Base-by-base conservation (phyloP, 306 rosid species). In the Betula pendula region DNA sequence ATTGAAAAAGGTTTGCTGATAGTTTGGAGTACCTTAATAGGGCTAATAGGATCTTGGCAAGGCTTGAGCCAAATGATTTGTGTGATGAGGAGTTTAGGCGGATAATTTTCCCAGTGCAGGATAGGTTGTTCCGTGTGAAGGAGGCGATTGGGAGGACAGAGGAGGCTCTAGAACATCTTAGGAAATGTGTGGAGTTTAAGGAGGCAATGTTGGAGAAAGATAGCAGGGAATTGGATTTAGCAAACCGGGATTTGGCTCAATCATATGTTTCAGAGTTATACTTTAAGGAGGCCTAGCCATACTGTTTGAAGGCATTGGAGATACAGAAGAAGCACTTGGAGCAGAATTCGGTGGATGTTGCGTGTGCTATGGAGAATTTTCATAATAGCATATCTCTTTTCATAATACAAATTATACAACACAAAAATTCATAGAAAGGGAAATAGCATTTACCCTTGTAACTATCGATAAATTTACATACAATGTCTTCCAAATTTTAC, bases 51-150 rank as follows among this genome's bases (percentile, higher is more conserved):
- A 74, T 87, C 0, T 66, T 92, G 87, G 80, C 83, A 84, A 88
- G 88, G 88, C 85, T 89, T 55, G 89, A 85, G 84, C 82, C 43
- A 81, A 90, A 81, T 79, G 89, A 87, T 73, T 53, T 59, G 75
- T 56, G 76, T 78, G 80, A 43, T 85, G 85, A 72, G 82, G 96
- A 89, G 81, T 19, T 91, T 49, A 77, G 88, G 79, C 86, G n/a
- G n/a, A n/a, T n/a, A n/a, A n/a, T 89, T 81, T 96, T 90, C n/a
- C 95, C 97, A 9, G 97, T 94, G 73, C 98, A 88, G 49, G n/a
- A n/a, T n/a, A n/a, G n/a, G n/a, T n/a, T n/a, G 84, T 90, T 38
- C 94, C 85, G 77, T 47, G 98, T 88, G 40, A 90, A 92, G 87
- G 90, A 74, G 0, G 97, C 92, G 25, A 82, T 90, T 96, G 97